phyloP scores from a whole-genome alignment of 2,329 filamentous ascomycete genomes.

The Scedosporium dehoogii region DNA sequence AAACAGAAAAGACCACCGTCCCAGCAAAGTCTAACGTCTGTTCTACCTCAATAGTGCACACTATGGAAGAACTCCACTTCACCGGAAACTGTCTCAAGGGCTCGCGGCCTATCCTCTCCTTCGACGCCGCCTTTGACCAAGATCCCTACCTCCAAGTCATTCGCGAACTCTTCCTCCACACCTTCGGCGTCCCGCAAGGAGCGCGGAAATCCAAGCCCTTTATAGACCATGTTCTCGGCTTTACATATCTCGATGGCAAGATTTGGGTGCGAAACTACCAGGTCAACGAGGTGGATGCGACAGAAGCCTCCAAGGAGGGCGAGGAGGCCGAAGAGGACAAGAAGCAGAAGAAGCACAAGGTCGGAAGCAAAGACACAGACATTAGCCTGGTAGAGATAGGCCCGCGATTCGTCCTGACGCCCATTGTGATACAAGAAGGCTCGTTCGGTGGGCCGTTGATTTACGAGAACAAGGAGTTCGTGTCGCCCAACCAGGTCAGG shows the following conservation, averaged over 20 bases:
- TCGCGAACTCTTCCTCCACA: constrained; percentile 82
- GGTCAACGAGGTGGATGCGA: constrained; percentile 66
- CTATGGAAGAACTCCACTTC: constrained; percentile 94
- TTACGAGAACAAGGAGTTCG: constrained; percentile 96
- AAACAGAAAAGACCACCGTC: too few species aligned
- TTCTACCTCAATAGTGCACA: constrained; percentile 53
- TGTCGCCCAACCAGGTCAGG: constrained; percentile 89
- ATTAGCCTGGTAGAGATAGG: constrained; percentile 86
- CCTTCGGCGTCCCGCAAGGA: constrained; percentile 84
- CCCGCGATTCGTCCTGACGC: constrained; percentile 83
- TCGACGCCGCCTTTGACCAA: constrained; percentile 77
- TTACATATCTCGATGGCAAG: constrained; percentile 84
- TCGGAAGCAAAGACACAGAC: constrained; percentile 53
- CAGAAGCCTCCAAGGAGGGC: constrained; percentile 26
- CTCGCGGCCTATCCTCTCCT: constrained; percentile 80
- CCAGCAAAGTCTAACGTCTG: too few species aligned
- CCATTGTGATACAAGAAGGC: constrained; percentile 90
- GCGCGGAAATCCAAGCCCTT: constrained; percentile 91
- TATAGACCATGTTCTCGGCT: constrained; percentile 87
- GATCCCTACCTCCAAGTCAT: constrained; percentile 73
- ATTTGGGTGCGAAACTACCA: constrained; percentile 96
- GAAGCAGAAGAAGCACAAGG: constrained; percentile 27
- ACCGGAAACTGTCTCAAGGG: constrained; percentile 95
- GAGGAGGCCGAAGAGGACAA: constrained; percentile 29
- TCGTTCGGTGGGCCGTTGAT: constrained; percentile 94